Percentiles rank a stretch among this genome's conserved stretches.
phyloP scores from a whole-genome alignment of 305 asterid genomes.

The Fraxinus baroniana region DNA sequence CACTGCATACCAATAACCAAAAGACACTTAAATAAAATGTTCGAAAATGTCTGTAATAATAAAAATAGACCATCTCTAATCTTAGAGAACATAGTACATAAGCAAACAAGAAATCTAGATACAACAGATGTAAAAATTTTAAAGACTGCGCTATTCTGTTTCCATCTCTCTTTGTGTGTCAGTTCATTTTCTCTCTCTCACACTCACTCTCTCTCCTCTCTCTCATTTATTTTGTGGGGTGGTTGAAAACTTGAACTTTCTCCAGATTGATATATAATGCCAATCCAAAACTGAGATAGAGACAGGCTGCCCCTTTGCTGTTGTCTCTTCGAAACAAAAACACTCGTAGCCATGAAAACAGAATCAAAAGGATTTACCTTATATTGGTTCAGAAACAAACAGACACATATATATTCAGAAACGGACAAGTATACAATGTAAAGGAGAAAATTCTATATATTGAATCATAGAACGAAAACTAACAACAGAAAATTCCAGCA shows the following conservation, averaged over 20 bases:
- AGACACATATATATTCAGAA: background rate
- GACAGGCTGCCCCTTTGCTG: background rate
- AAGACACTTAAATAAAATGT: background rate
- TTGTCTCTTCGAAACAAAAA: background rate
- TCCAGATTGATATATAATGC: background rate
- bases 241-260: background rate
- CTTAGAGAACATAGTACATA: background rate
- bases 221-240: background rate
- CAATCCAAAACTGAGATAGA: background rate
- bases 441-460: background rate
- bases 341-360: background rate
- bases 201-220: too few relatives aligned
- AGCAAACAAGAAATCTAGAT: background rate
- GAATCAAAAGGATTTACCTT: background rate
- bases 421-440: background rate
- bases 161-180: background rate
- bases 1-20: slow-evolving; percentile 53
- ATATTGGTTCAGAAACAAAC: background rate
- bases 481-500: background rate
- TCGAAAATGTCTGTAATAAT: background rate
- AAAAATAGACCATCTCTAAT: background rate
- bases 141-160: background rate
- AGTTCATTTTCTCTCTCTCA: background rate
- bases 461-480: background rate
- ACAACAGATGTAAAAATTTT: background rate